These are phyloP conservation scores for Penicillium freii DNA, from an alignment of 2,329 filamentous ascomycete species.

Conservation along the genomic window DNA sequence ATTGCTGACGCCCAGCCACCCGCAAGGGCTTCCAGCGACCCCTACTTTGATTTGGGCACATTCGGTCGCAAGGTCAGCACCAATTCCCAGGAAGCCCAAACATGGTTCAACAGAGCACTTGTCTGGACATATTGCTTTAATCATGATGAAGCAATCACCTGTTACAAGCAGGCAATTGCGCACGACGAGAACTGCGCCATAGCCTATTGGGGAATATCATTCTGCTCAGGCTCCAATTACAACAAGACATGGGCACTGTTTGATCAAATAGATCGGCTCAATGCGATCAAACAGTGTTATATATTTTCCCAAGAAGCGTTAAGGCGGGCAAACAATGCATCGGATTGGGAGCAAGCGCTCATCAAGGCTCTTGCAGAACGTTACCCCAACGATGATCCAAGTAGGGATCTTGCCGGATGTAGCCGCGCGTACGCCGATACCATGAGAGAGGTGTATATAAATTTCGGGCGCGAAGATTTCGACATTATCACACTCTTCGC, in stretches of 20 bases:
- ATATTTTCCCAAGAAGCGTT: conserved; percentile 16
- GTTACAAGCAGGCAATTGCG: conserved; percentile 30
- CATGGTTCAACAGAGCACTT: conserved; percentile 35
- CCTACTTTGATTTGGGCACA: conserved; percentile 32
- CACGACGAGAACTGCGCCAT: conserved; percentile 33
- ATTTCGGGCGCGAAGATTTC: conserved; percentile 47
- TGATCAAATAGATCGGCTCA: conserved; percentile 14
- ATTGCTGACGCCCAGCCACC: background rate
- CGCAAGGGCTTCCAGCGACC: conserved; percentile 17
- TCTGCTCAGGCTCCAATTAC: conserved; percentile 23
- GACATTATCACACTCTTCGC: conserved; percentile 62
- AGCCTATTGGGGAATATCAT: conserved; percentile 30
- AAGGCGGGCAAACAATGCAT: conserved; percentile 7
- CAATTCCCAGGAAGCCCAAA: conserved; percentile 27
- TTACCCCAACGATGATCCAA: conserved; percentile 20
- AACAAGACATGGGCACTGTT: conserved; percentile 25
- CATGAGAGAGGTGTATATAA: conserved; percentile 16
- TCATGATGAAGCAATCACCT: conserved; percentile 35
- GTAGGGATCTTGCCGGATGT: conserved; percentile 12
- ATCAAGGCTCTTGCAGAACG: conserved; percentile 20
- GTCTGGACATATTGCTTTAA: conserved; percentile 38
- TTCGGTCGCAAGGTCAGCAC: conserved; percentile 37
- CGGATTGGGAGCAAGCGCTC: conserved; percentile 25
- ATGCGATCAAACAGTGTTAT: conserved; percentile 17
- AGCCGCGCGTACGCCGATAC: conserved; percentile 16